Evolutionary conservation across 805 yeast genomes (phyloP).

Genomic region (Lachancea waltii): DNA sequence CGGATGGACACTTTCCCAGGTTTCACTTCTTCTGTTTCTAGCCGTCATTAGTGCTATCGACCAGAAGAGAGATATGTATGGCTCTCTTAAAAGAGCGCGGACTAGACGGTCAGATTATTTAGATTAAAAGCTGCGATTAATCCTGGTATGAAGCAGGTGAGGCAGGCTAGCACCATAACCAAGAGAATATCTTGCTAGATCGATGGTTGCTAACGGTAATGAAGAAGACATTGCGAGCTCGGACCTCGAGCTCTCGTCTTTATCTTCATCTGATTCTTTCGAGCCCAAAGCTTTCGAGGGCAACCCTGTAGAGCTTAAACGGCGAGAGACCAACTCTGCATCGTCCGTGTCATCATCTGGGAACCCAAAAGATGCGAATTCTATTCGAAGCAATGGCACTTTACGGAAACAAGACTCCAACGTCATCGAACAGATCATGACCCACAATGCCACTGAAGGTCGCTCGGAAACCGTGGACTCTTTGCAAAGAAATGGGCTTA

Average conservation of each 20-base stretch:
- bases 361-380: not conserved
- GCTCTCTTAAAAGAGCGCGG: slow-evolving; percentile 8
- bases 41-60: no score
- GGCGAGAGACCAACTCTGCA: not conserved
- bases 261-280: slow-evolving; percentile 8
- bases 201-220: slow-evolving; percentile 3
- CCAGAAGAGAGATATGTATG: no score
- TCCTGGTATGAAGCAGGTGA: not conserved
- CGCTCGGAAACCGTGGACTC: slow-evolving; percentile 25
- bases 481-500: slow-evolving; percentile 14
- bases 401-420: slow-evolving; percentile 14
- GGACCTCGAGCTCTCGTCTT: slow-evolving; percentile 9
- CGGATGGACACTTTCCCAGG: no score
- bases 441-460: slow-evolving; percentile 20
- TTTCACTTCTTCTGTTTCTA: no score
- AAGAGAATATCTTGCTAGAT: not conserved
- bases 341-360: not conserved
- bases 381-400: slow-evolving; percentile 13
- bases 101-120: not conserved
- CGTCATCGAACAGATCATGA: slow-evolving; percentile 18
- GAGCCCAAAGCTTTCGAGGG: slow-evolving; percentile 9
- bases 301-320: slow-evolving; percentile 1
- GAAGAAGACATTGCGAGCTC: slow-evolving; percentile 7
- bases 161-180: not conserved
- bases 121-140: not conserved